A percentile compares a stretch with the other conserved stretches of the same genome.
phyloP scores from a whole-genome alignment of 805 yeast genomes.

The Schizosaccharomyces lindneri region DNA sequence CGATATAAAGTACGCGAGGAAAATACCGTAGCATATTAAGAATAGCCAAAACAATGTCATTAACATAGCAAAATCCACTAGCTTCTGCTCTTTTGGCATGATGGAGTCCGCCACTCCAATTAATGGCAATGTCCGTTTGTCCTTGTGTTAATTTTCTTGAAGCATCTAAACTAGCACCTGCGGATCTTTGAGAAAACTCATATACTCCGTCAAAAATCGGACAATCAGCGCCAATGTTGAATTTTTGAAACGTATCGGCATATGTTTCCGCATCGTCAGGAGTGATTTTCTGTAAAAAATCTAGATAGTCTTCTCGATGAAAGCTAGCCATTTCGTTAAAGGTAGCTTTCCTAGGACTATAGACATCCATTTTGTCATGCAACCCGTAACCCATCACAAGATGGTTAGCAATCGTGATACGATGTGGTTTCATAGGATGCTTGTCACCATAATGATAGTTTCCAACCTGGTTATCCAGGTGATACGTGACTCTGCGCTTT shows the following conservation, averaged over 20 bases:
- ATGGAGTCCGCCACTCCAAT: constrained; percentile 83
- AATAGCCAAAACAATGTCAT: constrained; percentile 71
- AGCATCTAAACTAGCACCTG: constrained; percentile 65
- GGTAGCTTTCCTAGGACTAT: constrained; percentile 62
- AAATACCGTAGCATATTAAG: constrained; percentile 55
- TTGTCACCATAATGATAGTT: constrained; percentile 73
- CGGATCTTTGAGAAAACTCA: constrained; percentile 53
- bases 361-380: constrained; percentile 75
- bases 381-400: constrained; percentile 62
- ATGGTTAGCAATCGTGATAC: constrained; percentile 84
- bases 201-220: constrained; percentile 48
- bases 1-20: constrained; percentile 68
- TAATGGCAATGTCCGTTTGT: constrained; percentile 74
- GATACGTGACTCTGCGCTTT: constrained; percentile 46
- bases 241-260: not conserved
- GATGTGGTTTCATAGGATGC: constrained; percentile 97
- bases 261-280: constrained; percentile 34
- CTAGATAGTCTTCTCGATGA: constrained; percentile 68
- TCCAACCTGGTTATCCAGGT: constrained; percentile 57
- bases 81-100: constrained; percentile 83
- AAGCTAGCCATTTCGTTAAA: constrained; percentile 54
- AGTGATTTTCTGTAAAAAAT: constrained; percentile 49
- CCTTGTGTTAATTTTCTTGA: constrained; percentile 43
- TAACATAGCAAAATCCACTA: constrained; percentile 72
- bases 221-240: constrained; percentile 13